Conservation (phyloP, 2,329 filamentous ascomycete genomes). For the Penicillium sp. region DNA sequence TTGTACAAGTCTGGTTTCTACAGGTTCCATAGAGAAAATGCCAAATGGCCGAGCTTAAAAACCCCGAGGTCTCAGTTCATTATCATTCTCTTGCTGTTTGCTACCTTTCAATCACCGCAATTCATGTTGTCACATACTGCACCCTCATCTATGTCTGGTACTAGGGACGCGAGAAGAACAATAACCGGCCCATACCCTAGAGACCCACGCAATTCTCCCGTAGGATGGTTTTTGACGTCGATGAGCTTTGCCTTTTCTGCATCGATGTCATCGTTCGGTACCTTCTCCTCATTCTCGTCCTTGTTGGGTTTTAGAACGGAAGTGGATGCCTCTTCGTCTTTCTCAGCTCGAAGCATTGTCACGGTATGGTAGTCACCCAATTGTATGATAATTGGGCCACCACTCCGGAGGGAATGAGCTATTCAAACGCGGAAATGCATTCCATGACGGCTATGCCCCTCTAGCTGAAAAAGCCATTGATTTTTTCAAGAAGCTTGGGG, state of each 20-base stretch:
- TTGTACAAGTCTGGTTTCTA: background rate
- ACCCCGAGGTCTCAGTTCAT: background rate
- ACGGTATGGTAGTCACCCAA: background rate
- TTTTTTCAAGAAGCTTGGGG: background rate
- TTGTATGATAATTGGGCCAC: background rate
- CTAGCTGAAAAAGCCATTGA: background rate
- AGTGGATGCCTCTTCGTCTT: background rate
- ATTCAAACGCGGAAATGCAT: background rate
- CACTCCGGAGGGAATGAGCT: background rate
- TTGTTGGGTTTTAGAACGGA: background rate
- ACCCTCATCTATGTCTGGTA: constrained; percentile 26
- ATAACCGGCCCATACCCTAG: background rate
- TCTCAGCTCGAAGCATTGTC: background rate
- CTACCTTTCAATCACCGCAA: constrained; percentile 9
- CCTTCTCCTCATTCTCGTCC: background rate
- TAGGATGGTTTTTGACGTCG: background rate
- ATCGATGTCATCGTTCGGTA: background rate
- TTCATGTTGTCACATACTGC: constrained; percentile 1
- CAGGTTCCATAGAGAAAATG: background rate
- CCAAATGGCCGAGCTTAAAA: background rate
- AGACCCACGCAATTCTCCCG: background rate
- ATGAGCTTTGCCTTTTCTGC: background rate
- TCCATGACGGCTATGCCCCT: background rate
- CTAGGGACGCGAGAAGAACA: background rate
- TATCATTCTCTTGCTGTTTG: constrained; percentile 13